These are phyloP conservation scores for Trichoderma orchidacearum DNA, from an alignment of 495 filamentous ascomycete species.

Conservation along the genomic window DNA sequence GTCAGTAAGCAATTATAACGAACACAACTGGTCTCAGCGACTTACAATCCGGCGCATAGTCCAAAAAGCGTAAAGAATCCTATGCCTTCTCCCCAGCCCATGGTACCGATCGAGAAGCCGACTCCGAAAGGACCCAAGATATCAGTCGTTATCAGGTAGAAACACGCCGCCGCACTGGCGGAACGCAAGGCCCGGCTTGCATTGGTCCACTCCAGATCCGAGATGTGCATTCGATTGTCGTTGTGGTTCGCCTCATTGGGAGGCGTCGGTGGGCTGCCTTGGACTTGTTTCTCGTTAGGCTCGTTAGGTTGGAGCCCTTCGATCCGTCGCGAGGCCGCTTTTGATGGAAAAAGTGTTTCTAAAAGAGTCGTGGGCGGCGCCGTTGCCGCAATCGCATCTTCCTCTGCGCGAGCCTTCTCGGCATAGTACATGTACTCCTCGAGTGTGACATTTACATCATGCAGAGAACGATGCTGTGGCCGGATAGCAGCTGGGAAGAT, in stretches of 20 bases:
- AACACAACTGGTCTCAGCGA: not conserved
- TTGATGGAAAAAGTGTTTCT: not conserved
- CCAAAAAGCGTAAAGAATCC: slow-evolving; percentile 20
- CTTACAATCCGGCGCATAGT: slow-evolving; percentile 16
- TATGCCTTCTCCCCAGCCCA: slow-evolving; percentile 35
- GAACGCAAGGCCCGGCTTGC: not conserved
- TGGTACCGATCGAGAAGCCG: slow-evolving; percentile 23
- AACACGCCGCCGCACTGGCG: slow-evolving; percentile 14
- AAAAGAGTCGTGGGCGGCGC: not conserved
- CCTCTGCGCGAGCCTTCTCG: not conserved
- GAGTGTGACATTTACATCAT: not conserved
- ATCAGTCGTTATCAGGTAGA: slow-evolving; percentile 42
- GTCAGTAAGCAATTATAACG: not conserved
- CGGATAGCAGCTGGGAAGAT: not conserved
- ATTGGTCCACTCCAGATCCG: not conserved
- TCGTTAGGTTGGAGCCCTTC: not conserved
- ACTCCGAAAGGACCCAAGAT: slow-evolving; percentile 40
- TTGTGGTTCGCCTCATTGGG: not conserved
- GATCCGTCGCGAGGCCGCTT: not conserved
- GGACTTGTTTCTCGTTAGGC: not conserved
- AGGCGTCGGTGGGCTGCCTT: not conserved
- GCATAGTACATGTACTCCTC: not conserved
- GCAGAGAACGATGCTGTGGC: not conserved
- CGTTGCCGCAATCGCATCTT: not conserved
- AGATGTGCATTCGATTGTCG: not conserved